phyloP scores from a whole-genome alignment of 257 asterid genomes.

The Voacanga thouarsii region DNA sequence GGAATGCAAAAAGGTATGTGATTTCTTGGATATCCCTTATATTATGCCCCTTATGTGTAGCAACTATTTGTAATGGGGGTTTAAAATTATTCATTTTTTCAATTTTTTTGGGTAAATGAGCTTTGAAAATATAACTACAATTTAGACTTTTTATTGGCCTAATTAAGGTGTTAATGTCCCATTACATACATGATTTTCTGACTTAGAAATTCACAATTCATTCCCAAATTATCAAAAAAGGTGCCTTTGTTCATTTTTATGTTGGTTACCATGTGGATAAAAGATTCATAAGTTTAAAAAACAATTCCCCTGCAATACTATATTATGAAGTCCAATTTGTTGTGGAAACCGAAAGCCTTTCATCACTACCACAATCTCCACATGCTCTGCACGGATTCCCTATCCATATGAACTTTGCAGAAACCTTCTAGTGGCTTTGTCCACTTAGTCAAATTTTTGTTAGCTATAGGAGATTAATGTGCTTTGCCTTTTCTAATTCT shows the following conservation, averaged over 20 bases:
- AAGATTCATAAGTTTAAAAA: too few relatives aligned
- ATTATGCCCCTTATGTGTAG: not conserved
- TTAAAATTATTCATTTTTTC: not conserved
- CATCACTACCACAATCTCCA: too few relatives aligned
- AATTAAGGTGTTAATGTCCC: not conserved
- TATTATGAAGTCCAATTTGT: too few relatives aligned
- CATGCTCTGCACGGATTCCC: too few relatives aligned
- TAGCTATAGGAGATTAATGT: too few relatives aligned
- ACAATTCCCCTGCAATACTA: too few relatives aligned
- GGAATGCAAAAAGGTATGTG: constrained; percentile 55
- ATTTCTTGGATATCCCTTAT: constrained; percentile 9
- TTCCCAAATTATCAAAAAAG: not conserved
- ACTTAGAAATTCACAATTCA: not conserved
- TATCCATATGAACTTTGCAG: too few relatives aligned
- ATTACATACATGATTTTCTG: not conserved
- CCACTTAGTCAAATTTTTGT: too few relatives aligned
- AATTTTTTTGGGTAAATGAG: not conserved
- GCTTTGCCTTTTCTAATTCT: too few relatives aligned
- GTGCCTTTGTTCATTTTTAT: not conserved
- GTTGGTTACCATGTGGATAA: not conserved
- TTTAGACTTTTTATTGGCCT: not conserved
- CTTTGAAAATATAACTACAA: not conserved
- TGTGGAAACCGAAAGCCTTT: too few relatives aligned
- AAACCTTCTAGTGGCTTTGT: too few relatives aligned
- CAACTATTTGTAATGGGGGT: not conserved